Evolutionary conservation across 805 yeast species (phyloP), one percentile per base, ranked within the genome.

Genomic region (Candida vartiovaarae): DNA sequence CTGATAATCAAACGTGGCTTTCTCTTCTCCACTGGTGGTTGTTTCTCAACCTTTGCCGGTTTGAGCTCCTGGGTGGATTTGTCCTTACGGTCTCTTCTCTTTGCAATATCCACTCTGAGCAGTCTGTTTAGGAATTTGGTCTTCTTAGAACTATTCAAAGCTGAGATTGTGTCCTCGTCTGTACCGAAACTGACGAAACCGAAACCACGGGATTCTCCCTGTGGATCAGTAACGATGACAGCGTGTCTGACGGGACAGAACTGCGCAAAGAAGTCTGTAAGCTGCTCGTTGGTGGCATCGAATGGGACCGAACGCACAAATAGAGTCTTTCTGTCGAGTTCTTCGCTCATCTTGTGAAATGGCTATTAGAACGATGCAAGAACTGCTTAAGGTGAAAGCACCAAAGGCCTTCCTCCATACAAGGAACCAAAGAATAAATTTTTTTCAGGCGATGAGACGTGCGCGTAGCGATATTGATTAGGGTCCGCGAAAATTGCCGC

Each of bases 201-300:
- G 65, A 90, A 93, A 2, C 99, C 98, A 61, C 90, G 76, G 3
- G 96, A 87, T 37, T 82, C 73, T 43, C 84, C 77, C 32, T 82
- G 78, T 8, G 70, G 70, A 59, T 90, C 96, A 34, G 72, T 83
- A 15, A 93, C 98, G 35, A 93, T 76, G 37, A 89, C 90, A 2
- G 97, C 95, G 64, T 93, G 99, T 64, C 83, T 89, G 9, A 91
- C 95, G 6, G 99, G 99, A 4, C 87, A 91, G 66, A 89, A 83
- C 51, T 88, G 88, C 2, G 98, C 84, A 60, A 93, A 93, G 63
- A 74, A 89, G 53, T 84, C 86, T 1, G 91, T 74, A 35, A 93
- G 71, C 54, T 87, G 80, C 47, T 88, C 96, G 24, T 82, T 77
- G 1, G 95, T 84, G 6, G 89, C 95, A 34, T 77, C 81, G 47